These are phyloP conservation scores for Botrytis aclada DNA, from an alignment of 2,329 filamentous ascomycete genomes.

Conservation along the genomic window DNA sequence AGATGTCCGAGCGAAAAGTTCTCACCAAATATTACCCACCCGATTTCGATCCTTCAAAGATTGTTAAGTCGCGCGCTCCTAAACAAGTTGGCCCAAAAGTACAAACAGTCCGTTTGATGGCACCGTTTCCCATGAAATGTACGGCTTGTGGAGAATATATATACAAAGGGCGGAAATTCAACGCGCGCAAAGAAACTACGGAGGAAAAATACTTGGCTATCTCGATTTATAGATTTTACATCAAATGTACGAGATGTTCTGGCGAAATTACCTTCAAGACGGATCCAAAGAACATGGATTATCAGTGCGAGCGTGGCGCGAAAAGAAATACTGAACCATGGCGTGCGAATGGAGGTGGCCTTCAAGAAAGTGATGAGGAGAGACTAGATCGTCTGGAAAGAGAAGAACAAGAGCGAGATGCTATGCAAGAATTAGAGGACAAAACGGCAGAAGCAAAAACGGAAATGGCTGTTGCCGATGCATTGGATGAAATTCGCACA, in stretches of 20 bases:
- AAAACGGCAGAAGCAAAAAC: constrained; percentile 90
- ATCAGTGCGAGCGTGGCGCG: constrained; percentile 73
- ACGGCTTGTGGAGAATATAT: constrained; percentile 72
- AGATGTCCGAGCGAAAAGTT: constrained; percentile 85
- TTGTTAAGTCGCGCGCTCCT: constrained; percentile 65
- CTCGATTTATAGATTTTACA: constrained; percentile 86
- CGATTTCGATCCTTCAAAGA: constrained; percentile 83
- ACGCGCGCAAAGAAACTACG: constrained; percentile 87
- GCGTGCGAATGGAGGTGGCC: constrained; percentile 55
- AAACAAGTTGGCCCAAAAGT: constrained; percentile 75
- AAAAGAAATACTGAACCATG: constrained; percentile 93
- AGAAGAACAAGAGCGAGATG: constrained; percentile 78
- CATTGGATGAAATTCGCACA: constrained; percentile 88
- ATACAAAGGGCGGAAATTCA: constrained; percentile 93
- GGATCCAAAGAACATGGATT: constrained; percentile 94
- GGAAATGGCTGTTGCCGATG: constrained; percentile 96
- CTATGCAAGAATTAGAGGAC: constrained; percentile 91
- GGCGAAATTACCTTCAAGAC: constrained; percentile 91
- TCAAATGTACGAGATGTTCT: constrained; percentile 81
- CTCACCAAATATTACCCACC: constrained; percentile 65
- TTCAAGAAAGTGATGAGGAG: constrained; percentile 82
- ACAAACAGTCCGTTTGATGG: constrained; percentile 87
- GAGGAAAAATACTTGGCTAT: constrained; percentile 88
- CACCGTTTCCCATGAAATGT: constrained; percentile 79
- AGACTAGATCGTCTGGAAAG: constrained; percentile 77